Base-by-base conservation (phyloP, 345 rosid species). In the Hibiscus mutabilis region DNA sequence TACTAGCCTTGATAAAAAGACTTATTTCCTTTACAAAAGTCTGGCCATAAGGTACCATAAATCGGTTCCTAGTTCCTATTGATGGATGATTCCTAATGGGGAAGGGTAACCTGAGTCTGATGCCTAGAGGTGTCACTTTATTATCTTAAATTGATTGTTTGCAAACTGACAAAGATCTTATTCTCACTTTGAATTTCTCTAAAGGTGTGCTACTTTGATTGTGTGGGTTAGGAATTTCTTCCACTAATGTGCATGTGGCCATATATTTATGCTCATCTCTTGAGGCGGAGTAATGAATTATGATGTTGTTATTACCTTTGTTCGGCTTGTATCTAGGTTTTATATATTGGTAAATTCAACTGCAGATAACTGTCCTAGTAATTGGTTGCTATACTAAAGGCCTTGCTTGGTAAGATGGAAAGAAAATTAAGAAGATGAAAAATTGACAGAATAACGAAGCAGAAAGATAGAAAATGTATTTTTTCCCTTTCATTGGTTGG, bases 241-340 rank as follows among this genome's bases (percentile, higher is more conserved):
- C 31, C 46, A 42, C 14, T 10, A 21, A 22, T 58, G 68, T 37
- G 24, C 51, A 19, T 64, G 15, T 19, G n/a, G 12, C 18, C n/a
- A 12, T 6, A 13, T 37, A 46, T 67, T 55, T 40, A 33, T 27
- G 27, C 60, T 58, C 58, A 14, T 67, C 68, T 59, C 65, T 59
- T 49, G 22, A 56, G 62, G 57, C 18, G 35, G 24, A 31, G 35
- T 22, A 56, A 56, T 29, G 53, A 35, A 15, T 59, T 44, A 21
- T 52, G 27, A 25, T 62, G 13, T 22, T 62, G 13, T 22, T 25
- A 60, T 66, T 52, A 60, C 18, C n/a, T 51, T 2, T 19, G 37
- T 59, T 19, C 70, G 35, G 22, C 58, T 47, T 51, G 62, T 29
- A 40, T 72, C 47, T 40, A 60, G 60, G 40, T 31, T 52, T 53